phyloP scores from a whole-genome alignment of 2,329 filamentous ascomycete species.

The Coniella vitis region DNA sequence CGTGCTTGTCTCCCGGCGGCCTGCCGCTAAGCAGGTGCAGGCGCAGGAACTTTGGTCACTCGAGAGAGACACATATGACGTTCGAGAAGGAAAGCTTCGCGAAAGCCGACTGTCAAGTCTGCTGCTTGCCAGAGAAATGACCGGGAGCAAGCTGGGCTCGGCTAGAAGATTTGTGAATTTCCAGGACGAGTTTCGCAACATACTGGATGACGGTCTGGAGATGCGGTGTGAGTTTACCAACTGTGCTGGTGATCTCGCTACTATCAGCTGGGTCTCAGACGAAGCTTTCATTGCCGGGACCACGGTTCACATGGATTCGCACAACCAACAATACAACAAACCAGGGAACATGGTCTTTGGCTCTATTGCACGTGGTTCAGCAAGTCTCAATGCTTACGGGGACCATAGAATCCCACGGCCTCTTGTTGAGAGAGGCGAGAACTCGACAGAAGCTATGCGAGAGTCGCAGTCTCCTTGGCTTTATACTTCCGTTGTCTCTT shows the following conservation, averaged over 20 bases:
- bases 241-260: slow-evolving; percentile 55
- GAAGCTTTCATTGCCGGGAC: slow-evolving; percentile 54
- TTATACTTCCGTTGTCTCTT: slow-evolving; percentile 57
- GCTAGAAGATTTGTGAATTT: slow-evolving; percentile 38
- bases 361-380: slow-evolving; percentile 33
- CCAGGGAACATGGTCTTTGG: slow-evolving; percentile 55
- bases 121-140: slow-evolving; percentile 42
- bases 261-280: slow-evolving; percentile 50
- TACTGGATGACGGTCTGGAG: slow-evolving; percentile 45
- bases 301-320: slow-evolving; percentile 53
- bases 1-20: slow-evolving; percentile 26
- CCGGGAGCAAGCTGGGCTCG: slow-evolving; percentile 37
- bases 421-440: slow-evolving; percentile 45
- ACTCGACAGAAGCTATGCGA: slow-evolving; percentile 49
- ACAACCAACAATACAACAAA: slow-evolving; percentile 62
- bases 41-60: slow-evolving; percentile 25
- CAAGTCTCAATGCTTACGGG: slow-evolving; percentile 41
- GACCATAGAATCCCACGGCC: slow-evolving; percentile 53
- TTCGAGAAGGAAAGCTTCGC: slow-evolving; percentile 22
- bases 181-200: slow-evolving; percentile 35
- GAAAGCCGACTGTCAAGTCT: slow-evolving; percentile 32
- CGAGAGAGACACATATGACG: slow-evolving; percentile 24
- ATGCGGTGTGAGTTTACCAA: slow-evolving; percentile 50
- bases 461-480: slow-evolving; percentile 56
- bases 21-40: slow-evolving; percentile 16